Evolutionary conservation across 2,329 filamentous ascomycete species (phyloP).

Genomic region (Calonectria pauciramosa): DNA sequence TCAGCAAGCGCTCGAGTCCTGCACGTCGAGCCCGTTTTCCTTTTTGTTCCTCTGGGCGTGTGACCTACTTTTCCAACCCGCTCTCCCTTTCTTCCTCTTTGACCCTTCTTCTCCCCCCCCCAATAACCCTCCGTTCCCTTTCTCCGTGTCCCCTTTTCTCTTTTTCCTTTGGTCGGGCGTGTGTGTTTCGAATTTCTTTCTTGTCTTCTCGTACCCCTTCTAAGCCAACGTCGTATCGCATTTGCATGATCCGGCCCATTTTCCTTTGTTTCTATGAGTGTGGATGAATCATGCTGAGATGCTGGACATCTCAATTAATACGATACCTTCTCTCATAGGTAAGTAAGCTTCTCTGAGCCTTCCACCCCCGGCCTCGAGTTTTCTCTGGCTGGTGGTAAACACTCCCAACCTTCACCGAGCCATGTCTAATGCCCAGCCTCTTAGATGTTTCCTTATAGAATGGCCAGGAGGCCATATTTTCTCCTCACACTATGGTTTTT

Average conservation of each 20-base stretch:
- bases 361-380: neutral
- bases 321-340: slow-evolving; percentile 44
- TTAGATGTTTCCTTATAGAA: slow-evolving; percentile 60
- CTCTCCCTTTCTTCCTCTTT: slow-evolving; percentile 1
- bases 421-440: slow-evolving; percentile 21
- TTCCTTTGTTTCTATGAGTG: slow-evolving; percentile 38
- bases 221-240: slow-evolving; percentile 21
- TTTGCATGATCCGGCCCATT: slow-evolving; percentile 25
- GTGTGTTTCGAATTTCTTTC: slow-evolving; percentile 30
- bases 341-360: slow-evolving; percentile 32
- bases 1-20: slow-evolving; percentile 27
- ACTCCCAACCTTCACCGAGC: neutral
- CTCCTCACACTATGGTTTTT: slow-evolving; percentile 51
- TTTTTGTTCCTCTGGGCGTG: slow-evolving; percentile 8
- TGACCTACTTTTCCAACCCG: slow-evolving; percentile 13
- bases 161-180: slow-evolving; percentile 20
- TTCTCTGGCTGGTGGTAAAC: neutral
- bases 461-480: slow-evolving; percentile 54
- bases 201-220: slow-evolving; percentile 26
- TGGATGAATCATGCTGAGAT: slow-evolving; percentile 52
- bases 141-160: slow-evolving; percentile 14
- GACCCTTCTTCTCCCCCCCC: slow-evolving; percentile 11
- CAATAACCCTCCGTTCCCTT: slow-evolving; percentile 23
- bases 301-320: slow-evolving; percentile 52
- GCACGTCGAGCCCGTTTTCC: slow-evolving; percentile 11